phyloP scores from a whole-genome alignment of 2,329 filamentous ascomycete species.

The Pseudocercospora musae region DNA sequence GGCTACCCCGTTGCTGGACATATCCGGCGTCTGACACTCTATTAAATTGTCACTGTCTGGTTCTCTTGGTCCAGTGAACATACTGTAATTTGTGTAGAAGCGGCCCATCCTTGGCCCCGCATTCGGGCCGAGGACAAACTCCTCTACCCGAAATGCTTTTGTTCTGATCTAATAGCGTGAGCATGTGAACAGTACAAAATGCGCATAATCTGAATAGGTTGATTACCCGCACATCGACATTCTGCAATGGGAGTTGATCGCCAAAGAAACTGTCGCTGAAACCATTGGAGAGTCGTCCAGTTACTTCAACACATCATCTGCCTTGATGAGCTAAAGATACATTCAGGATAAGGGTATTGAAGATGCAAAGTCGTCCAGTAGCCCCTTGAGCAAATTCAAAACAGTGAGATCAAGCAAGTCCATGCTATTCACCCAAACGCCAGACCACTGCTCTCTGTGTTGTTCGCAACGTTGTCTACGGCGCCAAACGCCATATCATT shows the following conservation, averaged over 20 bases:
- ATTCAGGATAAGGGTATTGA: background rate
- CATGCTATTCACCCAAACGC: constrained; percentile 2
- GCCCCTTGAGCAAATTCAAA: background rate
- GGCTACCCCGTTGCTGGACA: background rate
- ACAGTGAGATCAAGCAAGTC: background rate
- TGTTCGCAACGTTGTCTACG: background rate
- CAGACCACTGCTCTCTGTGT: background rate
- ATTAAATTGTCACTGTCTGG: background rate
- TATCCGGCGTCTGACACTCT: background rate
- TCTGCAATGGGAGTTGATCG: background rate
- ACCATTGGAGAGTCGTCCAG: background rate
- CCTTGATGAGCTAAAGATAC: background rate
- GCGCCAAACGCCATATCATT: background rate
- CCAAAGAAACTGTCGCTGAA: background rate
- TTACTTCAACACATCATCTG: background rate
- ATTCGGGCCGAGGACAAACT: background rate
- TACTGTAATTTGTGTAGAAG: background rate
- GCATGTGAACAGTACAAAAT: background rate
- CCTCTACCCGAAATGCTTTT: background rate
- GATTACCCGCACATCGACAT: background rate
- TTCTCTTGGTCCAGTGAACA: too few species aligned
- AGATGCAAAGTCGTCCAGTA: background rate
- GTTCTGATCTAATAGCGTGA: background rate
- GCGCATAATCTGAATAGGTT: background rate
- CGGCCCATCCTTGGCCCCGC: background rate